These are phyloP conservation scores for Hydnomerulius pinastri DNA, from an alignment of 768 basidiomycete genomes.

Conservation along the genomic window DNA sequence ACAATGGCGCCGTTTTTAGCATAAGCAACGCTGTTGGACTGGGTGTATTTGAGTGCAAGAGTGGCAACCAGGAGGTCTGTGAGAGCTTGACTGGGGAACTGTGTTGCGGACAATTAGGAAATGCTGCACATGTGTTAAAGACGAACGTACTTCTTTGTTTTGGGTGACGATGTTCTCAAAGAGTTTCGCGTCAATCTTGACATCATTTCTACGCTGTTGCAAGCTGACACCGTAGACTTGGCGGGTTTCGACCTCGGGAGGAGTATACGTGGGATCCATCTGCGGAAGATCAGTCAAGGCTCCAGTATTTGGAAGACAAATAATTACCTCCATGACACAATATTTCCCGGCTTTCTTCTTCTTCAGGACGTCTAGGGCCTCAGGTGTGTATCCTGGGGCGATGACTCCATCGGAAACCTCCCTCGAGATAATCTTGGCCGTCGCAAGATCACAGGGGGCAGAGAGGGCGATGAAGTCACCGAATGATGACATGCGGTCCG, in stretches of 20 bases:
- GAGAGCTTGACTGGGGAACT: conserved; percentile 77
- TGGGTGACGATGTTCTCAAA: conserved; percentile 89
- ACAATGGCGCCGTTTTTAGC: conserved; percentile 90
- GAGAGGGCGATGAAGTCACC: conserved; percentile 98
- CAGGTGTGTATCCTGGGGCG: conserved; percentile 86
- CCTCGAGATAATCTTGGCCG: conserved; percentile 95
- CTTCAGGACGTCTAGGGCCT: conserved; percentile 85
- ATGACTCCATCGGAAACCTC: conserved; percentile 99
- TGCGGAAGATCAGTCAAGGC: conserved; percentile 34
- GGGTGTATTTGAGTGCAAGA: conserved; percentile 96
- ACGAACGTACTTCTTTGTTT: conserved; percentile 72
- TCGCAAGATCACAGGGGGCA: conserved; percentile 88
- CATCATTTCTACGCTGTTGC: conserved; percentile 89
- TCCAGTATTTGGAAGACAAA: background rate
- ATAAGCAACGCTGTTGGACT: conserved; percentile 98
- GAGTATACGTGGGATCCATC: conserved; percentile 88
- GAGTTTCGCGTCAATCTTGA: conserved; percentile 76
- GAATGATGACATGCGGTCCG: conserved; percentile 99
- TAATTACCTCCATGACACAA: conserved; percentile 85
- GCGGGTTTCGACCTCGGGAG: conserved; percentile 82
- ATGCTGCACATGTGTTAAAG: background rate
- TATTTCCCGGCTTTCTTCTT: conserved; percentile 99
- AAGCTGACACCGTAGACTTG: conserved; percentile 93
- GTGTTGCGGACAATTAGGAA: conserved; percentile 1
- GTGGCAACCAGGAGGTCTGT: conserved; percentile 97